phyloP scores from a whole-genome alignment of 805 yeast species.

The Sugiyamaella americana region DNA sequence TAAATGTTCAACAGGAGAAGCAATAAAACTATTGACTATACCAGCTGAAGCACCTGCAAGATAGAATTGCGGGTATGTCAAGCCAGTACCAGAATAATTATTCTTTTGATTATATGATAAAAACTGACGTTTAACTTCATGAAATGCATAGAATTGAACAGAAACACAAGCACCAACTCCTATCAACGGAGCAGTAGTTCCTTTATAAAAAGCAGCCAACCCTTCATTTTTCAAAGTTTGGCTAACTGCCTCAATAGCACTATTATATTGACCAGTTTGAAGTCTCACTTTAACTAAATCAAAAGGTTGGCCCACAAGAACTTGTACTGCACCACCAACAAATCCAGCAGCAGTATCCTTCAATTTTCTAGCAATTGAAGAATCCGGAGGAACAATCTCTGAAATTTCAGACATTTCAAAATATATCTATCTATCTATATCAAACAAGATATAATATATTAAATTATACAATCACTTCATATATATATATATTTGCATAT shows the following conservation, averaged over 20 bases:
- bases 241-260: conserved; percentile 46
- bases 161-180: conserved; percentile 70
- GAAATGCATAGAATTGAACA: conserved; percentile 64
- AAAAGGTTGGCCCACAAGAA: conserved; percentile 58
- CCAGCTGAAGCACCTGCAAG: conserved; percentile 63
- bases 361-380: conserved; percentile 39
- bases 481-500: too few relatives aligned
- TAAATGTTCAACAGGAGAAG: conserved; percentile 62
- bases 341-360: conserved; percentile 52
- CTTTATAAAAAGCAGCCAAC: conserved; percentile 55
- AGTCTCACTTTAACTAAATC: conserved; percentile 65
- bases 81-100: conserved; percentile 16
- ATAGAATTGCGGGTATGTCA: conserved; percentile 51
- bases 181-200: conserved; percentile 61
- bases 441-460: too few relatives aligned
- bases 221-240: conserved; percentile 57
- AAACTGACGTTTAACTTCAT: conserved; percentile 58
- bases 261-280: conserved; percentile 59
- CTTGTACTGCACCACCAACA: conserved; percentile 51
- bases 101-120: conserved; percentile 27
- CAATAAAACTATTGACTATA: conserved; percentile 54
- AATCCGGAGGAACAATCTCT: conserved; percentile 9
- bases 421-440: too few relatives aligned
- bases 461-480: too few relatives aligned
- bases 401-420: too few relatives aligned